Conservation (phyloP, 495 filamentous ascomycete genomes). For the Barbatosphaeria neglecta region DNA sequence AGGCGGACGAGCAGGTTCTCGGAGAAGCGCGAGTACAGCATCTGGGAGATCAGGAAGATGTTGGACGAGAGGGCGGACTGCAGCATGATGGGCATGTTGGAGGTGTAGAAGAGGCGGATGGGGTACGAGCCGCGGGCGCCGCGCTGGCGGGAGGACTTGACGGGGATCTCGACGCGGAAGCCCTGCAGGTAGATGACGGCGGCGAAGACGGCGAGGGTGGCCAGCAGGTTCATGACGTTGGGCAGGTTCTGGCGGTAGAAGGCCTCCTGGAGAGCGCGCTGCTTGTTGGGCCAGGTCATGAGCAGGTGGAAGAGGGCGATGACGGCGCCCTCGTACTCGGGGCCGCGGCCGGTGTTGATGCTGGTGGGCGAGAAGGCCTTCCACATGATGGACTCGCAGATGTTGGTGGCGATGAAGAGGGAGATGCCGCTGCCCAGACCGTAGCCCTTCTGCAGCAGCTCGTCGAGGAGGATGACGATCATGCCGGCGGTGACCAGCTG, state of each 20-base stretch:
- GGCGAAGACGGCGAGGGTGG: slow-evolving; percentile 86
- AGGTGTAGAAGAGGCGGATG: slow-evolving; percentile 75
- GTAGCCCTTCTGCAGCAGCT: slow-evolving; percentile 98
- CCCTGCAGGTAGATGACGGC: slow-evolving; percentile 99
- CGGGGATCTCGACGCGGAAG: slow-evolving; percentile 99
- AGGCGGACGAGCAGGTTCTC: slow-evolving; percentile 96
- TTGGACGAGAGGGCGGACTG: slow-evolving; percentile 97
- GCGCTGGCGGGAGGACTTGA: slow-evolving; percentile 98
- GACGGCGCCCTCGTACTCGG: slow-evolving; percentile 98
- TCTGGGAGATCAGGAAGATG: slow-evolving; percentile 96
- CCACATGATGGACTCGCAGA: slow-evolving; percentile 99
- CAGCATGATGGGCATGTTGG: slow-evolving; percentile 99
- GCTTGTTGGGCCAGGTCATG: slow-evolving; percentile 98
- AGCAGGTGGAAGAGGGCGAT: slow-evolving; percentile 98
- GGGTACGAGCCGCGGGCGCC: slow-evolving; percentile 85
- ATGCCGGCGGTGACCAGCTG: slow-evolving; percentile 94
- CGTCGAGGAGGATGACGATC: slow-evolving; percentile 97
- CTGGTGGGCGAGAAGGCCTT: slow-evolving; percentile 98
- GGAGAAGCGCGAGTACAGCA: slow-evolving; percentile 96
- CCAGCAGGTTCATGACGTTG: slow-evolving; percentile 98
- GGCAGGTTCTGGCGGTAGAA: slow-evolving; percentile 99
- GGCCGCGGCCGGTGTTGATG: slow-evolving; percentile 97
- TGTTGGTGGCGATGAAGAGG: slow-evolving; percentile 99
- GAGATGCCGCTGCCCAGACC: slow-evolving; percentile 97
- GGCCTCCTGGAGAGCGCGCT: slow-evolving; percentile 88